Evolutionary conservation across 371 early-diverging fungal genomes (phyloP), one percentile per base, ranked within the genome.

Genomic region (Syncephalastrum sp.): DNA sequence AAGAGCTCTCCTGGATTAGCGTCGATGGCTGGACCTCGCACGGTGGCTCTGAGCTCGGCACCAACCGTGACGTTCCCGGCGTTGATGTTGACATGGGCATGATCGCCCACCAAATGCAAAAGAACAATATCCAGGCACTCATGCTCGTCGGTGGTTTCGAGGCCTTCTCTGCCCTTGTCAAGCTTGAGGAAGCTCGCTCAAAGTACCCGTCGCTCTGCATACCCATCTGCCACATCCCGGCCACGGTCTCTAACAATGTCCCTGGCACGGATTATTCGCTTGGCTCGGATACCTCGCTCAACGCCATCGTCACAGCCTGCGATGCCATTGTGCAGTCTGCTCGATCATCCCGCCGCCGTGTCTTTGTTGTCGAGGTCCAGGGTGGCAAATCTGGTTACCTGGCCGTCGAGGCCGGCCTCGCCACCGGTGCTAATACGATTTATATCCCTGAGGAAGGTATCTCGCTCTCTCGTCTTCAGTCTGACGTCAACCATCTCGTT

Each of bases 301-400:
- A 99, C 72, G 92, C 90, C 25, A 97, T 99, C 70, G 91, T 95
- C 56, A 88, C 87, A 42, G 80, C 94, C 4, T 94, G 97, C 60
- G 99, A 99, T 77, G 83, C 91, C 56, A 93, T 99, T 70, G 93
- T 93, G 72, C 90, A 93, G 65, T 92, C 91, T 56, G 95, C 97
- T 12, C 88, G 89, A 14, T 91, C 98, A 16, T 88, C 90, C 43
- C 83, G 95, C 63, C 92, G 92, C 51, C 87, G 95, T 41, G 96
- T 98, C 12, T 98, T 99, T 83, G 90, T 99, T 13, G 93, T 99
- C 17, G 99, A 99, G 80, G 95, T 98, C 24, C 96, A 96, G 65
- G 99, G 99, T 51, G 98, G 97, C 49, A 88, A 92, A 54, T 92
- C 93, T 69, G 99, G 99, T 3, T 99, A 91, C 71, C 77, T 99